phyloP scores from a whole-genome alignment of 192 early-diverging fungal species.

The Coemansia sp. region DNA sequence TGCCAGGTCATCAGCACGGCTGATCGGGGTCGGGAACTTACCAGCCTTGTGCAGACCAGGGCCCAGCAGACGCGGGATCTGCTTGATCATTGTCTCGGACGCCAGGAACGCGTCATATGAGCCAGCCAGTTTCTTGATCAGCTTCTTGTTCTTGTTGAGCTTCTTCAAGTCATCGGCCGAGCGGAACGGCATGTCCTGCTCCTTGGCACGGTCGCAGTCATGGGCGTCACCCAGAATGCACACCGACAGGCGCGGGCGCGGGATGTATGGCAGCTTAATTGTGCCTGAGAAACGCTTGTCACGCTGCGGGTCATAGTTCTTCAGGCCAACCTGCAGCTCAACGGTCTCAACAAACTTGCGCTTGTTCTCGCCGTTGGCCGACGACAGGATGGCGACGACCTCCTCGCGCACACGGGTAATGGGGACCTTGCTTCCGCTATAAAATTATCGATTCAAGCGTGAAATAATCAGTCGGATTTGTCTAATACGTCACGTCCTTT shows the following conservation, averaged over 20 bases:
- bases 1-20: conserved; percentile 81
- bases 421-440: conserved; percentile 72
- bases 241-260: conserved; percentile 92
- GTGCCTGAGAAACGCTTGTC: conserved; percentile 99
- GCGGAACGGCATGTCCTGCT: conserved; percentile 81
- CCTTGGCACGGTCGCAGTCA: conserved; percentile 95
- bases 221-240: conserved; percentile 95
- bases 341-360: conserved; percentile 97
- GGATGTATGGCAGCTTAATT: conserved; percentile 90
- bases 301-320: conserved; percentile 99
- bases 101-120: conserved; percentile 98
- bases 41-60: conserved; percentile 99
- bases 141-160: conserved; percentile 99
- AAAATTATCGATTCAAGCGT: neutral
- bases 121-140: conserved; percentile 99
- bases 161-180: conserved; percentile 99
- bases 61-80: conserved; percentile 97
- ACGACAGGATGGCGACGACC: conserved; percentile 65
- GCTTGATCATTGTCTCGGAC: conserved; percentile 97
- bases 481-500: no score
- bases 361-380: conserved; percentile 79
- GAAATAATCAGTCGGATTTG: no score
- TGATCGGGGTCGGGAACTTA: conserved; percentile 97
- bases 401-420: conserved; percentile 85
- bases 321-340: conserved; percentile 97